Base-by-base conservation (phyloP, 768 basidiomycete genomes). In the Podaxis carcinomalis region DNA sequence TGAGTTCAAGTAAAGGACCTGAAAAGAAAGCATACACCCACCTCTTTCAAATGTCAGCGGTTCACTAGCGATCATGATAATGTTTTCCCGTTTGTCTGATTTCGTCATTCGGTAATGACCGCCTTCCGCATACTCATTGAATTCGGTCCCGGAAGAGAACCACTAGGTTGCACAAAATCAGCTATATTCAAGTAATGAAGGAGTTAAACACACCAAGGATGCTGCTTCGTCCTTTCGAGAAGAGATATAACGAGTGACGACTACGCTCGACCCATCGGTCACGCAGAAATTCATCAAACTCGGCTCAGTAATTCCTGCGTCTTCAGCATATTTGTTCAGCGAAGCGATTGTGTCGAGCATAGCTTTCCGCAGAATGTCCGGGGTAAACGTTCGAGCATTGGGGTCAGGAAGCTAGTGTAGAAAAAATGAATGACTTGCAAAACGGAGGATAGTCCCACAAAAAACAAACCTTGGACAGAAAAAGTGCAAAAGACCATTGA, bases 41-140 rank as follows among this genome's bases (percentile, higher is more conserved):
- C 91, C 91, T 81, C 95, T 83, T 76, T 99, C 96, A 67, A 98
- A 99, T 0, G 97, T 99, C 49, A 99, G 75, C 0, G 97, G 97
- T 67, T 98, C 96, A 66, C 90, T 92, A 9, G 90, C 91, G 72
- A 93, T 86, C 89, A 98, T 89, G 67, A 99, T 94, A 66, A 98
- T 97, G 66, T 94, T 92, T 72, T 98, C 96, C 61, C 95, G 79
- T 72, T 96, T 97, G 75, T 98, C 95, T 35, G 89, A 85, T 73
- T 97, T 98, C 4, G 88, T 88, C 95, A 98, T 98, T 69, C 88
- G 88, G 72, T 96, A 96, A 70, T 95, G 89, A 23, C 93, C 92
- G 4, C 92, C 93, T 65, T 90, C 84, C 25, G 86, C 85, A 66
- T 89, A 93, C 74, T 97, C 94, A 57, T 89, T 91, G 68, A 98